phyloP scores from a whole-genome alignment of 495 filamentous ascomycete genomes.

The Geopyxis carbonaria region DNA sequence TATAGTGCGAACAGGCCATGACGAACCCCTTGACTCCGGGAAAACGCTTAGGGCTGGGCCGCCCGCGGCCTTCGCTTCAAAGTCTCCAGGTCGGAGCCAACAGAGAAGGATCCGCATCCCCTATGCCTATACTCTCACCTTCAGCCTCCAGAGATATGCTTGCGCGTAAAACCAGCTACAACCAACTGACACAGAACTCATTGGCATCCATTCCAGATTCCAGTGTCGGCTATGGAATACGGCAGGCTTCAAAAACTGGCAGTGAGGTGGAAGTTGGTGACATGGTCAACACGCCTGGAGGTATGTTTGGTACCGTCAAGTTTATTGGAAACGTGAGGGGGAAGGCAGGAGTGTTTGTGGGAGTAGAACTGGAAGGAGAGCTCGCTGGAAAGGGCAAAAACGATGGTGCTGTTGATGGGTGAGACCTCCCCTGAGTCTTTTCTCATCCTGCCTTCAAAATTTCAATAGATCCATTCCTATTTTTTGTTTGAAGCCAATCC shows the following conservation, averaged over 20 bases:
- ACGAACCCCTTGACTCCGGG: conserved; percentile 1
- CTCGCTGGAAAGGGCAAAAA: conserved; percentile 81
- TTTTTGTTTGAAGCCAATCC: too few relatives aligned
- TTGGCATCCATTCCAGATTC: conserved; percentile 45
- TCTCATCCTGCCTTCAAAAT: conserved; percentile 1
- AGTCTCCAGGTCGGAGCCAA: background rate
- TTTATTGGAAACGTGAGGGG: conserved; percentile 77
- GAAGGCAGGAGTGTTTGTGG: conserved; percentile 81
- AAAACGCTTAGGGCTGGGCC: conserved; percentile 4
- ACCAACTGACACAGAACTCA: conserved; percentile 43
- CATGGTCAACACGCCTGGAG: conserved; percentile 81
- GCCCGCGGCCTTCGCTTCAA: conserved; percentile 4
- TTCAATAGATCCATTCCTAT: conserved; percentile 8
- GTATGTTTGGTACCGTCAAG: conserved; percentile 78
- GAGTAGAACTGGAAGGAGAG: conserved; percentile 77
- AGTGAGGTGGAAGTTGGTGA: conserved; percentile 64
- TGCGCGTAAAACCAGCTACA: conserved; percentile 48
- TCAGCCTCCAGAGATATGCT: conserved; percentile 20
- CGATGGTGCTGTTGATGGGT: conserved; percentile 92
- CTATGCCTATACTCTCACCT: conserved; percentile 3
- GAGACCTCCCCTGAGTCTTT: conserved; percentile 24
- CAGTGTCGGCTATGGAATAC: conserved; percentile 40
- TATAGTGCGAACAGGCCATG: conserved; percentile 1
- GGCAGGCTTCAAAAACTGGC: conserved; percentile 16
- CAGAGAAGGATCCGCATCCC: background rate